Evolutionary conservation across 2,329 filamentous ascomycete species (phyloP).

Genomic region (Talaromyces sp.): DNA sequence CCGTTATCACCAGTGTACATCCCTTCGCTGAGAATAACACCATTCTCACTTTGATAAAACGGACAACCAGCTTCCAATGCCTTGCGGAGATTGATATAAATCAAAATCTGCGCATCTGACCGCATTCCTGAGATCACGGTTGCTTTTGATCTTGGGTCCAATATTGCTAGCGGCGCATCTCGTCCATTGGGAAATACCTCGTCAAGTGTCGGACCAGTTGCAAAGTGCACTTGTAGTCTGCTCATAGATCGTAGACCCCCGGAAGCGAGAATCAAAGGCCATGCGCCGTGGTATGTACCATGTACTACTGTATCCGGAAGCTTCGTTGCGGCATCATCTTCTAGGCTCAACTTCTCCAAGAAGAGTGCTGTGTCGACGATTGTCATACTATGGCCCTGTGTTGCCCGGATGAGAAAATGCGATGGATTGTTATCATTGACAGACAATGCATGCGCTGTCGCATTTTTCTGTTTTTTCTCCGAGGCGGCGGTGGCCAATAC

Average conservation of each 20-base stretch:
- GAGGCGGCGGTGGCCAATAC: slow-evolving; percentile 31
- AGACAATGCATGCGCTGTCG: slow-evolving; percentile 39
- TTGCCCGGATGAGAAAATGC: slow-evolving; percentile 86
- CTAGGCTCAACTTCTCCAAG: slow-evolving; percentile 64
- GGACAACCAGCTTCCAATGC: slow-evolving; percentile 62
- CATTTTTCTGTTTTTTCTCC: slow-evolving; percentile 32
- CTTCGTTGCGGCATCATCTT: slow-evolving; percentile 21
- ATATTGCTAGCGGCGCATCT: slow-evolving; percentile 21
- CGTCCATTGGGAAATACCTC: slow-evolving; percentile 32
- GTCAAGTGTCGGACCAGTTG: slow-evolving; percentile 63
- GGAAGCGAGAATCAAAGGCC: slow-evolving; percentile 68
- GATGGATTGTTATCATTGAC: slow-evolving; percentile 51
- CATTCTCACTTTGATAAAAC: slow-evolving; percentile 80
- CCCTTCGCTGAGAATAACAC: slow-evolving; percentile 63
- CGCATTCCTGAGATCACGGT: slow-evolving; percentile 78
- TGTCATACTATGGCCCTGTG: slow-evolving; percentile 88
- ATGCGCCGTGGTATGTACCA: slow-evolving; percentile 82
- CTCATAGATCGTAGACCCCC: slow-evolving; percentile 81
- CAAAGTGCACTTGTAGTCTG: slow-evolving; percentile 87
- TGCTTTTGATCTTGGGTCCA: slow-evolving; percentile 28
- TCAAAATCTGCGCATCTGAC: slow-evolving; percentile 69
- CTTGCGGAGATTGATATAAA: slow-evolving; percentile 70
- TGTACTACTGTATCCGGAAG: slow-evolving; percentile 72
- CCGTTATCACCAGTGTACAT: slow-evolving; percentile 47
- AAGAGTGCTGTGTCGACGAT: slow-evolving; percentile 67